phyloP scores from a whole-genome alignment of 1,284 basidiomycete genomes.

The Ganoderma sinense region DNA sequence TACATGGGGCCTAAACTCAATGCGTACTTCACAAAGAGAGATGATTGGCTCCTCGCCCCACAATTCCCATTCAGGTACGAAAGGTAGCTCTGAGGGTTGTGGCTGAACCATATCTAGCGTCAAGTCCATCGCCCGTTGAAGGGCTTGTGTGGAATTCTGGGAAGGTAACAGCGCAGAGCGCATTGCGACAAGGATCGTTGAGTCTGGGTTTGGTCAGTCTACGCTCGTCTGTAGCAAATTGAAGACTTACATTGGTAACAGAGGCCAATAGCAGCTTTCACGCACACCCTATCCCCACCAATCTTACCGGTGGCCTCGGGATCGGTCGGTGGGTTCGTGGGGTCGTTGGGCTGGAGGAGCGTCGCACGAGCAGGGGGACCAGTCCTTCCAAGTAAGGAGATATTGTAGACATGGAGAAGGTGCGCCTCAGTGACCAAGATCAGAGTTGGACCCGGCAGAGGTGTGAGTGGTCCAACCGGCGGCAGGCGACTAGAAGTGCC shows the following conservation, averaged over 20 bases:
- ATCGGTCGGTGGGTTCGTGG: constrained; percentile 32
- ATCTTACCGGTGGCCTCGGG: constrained; percentile 45
- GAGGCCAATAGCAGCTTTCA: constrained; percentile 68
- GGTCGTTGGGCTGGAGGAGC: constrained; percentile 30
- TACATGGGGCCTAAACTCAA: constrained; percentile 48
- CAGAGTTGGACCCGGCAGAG: constrained; percentile 35
- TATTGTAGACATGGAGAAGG: constrained; percentile 35
- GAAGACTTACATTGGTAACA: constrained; percentile 62
- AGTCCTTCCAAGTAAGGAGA: constrained; percentile 29
- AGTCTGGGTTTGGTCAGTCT: constrained; percentile 48
- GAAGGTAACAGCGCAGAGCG: constrained; percentile 50
- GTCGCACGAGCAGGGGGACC: constrained; percentile 34
- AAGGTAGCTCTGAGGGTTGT: constrained; percentile 38
- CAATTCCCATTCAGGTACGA: constrained; percentile 60
- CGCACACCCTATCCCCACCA: constrained; percentile 58
- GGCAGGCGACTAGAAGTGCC: constrained; percentile 41
- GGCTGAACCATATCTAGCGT: constrained; percentile 46
- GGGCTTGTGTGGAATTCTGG: constrained; percentile 27
- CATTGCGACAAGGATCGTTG: constrained; percentile 69
- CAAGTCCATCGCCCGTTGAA: constrained; percentile 54
- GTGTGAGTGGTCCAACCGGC: constrained; percentile 38
- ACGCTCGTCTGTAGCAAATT: neutral
- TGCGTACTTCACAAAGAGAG: constrained; percentile 66
- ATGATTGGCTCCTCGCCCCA: constrained; percentile 70
- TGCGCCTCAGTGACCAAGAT: constrained; percentile 44